phyloP scores from a whole-genome alignment of 202 grass and related monocot species.

The Saccharum hybrid region DNA sequence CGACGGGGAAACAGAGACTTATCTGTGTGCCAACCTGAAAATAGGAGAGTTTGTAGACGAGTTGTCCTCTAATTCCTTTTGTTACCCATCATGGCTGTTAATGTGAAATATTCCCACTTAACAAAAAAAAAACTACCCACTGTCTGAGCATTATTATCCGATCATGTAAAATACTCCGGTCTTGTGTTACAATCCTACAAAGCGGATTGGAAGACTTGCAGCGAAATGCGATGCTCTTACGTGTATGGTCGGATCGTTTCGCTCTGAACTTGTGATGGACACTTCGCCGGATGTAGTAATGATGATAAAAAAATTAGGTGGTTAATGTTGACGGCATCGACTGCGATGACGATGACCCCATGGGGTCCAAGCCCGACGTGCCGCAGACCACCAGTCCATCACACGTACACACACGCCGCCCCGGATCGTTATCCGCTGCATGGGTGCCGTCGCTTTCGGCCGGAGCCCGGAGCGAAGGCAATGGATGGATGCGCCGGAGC shows the following conservation, averaged over 20 bases:
- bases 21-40: neutral
- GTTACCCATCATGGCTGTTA: neutral
- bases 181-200: too few relatives aligned
- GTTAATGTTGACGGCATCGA: neutral
- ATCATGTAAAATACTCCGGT: neutral
- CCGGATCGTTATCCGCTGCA: slow-evolving; percentile 40
- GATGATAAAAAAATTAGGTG: neutral
- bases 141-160: neutral
- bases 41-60: slow-evolving; percentile 8
- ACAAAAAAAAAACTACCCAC: neutral
- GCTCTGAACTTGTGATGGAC: neutral
- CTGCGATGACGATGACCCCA: too few relatives aligned
- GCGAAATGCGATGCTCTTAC: neutral
- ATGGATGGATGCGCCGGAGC: neutral
- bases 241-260: neutral
- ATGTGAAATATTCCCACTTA: neutral
- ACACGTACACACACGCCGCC: neutral
- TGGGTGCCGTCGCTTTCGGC: neutral
- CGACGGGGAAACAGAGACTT: too few relatives aligned
- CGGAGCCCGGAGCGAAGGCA: neutral
- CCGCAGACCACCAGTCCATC: neutral
- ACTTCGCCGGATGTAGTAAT: neutral
- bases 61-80: neutral
- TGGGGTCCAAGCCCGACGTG: neutral
- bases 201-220: too few relatives aligned